Conservation (phyloP, 2,329 filamentous ascomycete species). For the Cladosporium cucumerinum region DNA sequence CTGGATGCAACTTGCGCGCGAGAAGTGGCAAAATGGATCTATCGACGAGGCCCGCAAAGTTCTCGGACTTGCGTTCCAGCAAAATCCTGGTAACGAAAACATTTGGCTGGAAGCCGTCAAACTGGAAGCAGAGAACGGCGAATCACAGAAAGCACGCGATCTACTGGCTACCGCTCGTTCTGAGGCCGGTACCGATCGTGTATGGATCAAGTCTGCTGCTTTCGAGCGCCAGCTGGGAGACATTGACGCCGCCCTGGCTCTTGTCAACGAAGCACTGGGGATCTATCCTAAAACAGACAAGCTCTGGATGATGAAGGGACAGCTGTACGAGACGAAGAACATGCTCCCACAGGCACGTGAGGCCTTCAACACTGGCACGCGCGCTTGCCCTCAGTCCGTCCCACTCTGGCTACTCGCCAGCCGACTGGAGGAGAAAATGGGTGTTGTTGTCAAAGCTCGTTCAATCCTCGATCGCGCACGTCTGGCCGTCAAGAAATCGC, state of each 20-base stretch:
- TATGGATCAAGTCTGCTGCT: constrained; percentile 94
- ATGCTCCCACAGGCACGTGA: constrained; percentile 83
- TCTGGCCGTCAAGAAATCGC: constrained; percentile 78
- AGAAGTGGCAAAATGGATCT: constrained; percentile 87
- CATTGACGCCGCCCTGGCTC: constrained; percentile 74
- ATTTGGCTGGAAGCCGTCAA: constrained; percentile 97
- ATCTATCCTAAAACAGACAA: constrained; percentile 83
- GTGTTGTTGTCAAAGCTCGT: constrained; percentile 83
- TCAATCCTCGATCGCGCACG: constrained; percentile 90
- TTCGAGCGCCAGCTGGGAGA: constrained; percentile 86
- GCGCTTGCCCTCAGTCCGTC: constrained; percentile 78
- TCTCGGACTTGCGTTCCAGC: constrained; percentile 84
- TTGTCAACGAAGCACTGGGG: constrained; percentile 81
- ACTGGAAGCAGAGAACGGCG: constrained; percentile 84
- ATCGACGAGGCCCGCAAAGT: constrained; percentile 83
- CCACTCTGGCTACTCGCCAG: constrained; percentile 87
- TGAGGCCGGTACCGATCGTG: constrained; percentile 88
- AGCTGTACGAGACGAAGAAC: constrained; percentile 84
- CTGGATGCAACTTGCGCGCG: constrained; percentile 94
- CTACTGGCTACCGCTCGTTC: constrained; percentile 79
- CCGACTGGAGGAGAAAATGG: constrained; percentile 79
- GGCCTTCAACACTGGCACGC: constrained; percentile 82
- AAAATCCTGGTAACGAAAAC: constrained; percentile 95
- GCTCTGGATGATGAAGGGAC: constrained; percentile 98
- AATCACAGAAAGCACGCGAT: constrained; percentile 76